Evolutionary conservation across 352 stramenopile genomes (phyloP).

Genomic region (Pythium brachiatum): DNA sequence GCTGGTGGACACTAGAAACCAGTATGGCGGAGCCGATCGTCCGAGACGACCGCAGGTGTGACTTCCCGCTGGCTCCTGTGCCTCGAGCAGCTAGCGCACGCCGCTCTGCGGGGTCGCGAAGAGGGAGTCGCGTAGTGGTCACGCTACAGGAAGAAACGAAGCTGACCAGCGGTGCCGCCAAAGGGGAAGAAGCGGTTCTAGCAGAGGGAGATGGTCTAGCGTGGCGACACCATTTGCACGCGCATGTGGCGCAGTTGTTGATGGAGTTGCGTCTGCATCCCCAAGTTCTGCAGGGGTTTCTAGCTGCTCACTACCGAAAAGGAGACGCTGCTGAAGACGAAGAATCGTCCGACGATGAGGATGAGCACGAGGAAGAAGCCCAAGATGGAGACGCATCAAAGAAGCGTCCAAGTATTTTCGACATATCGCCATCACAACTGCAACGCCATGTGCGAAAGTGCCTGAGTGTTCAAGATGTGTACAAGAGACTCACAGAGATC

Average conservation of each 20-base stretch:
- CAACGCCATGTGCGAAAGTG: slow-evolving; percentile 1
- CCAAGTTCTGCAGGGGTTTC: slow-evolving; percentile 33
- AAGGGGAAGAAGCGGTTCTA: not conserved
- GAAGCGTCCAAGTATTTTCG: not conserved
- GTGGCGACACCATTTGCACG: slow-evolving; percentile 45
- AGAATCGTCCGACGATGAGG: slow-evolving; percentile 16
- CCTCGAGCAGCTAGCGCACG: slow-evolving; percentile 6
- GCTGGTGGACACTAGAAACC: not conserved
- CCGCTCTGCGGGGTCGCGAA: not conserved
- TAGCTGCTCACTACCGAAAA: slow-evolving; percentile 31
- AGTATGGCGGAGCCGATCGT: slow-evolving; percentile 11
- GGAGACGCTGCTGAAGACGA: slow-evolving; percentile 15
- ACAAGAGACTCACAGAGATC: slow-evolving; percentile 34
- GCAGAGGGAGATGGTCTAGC: not conserved
- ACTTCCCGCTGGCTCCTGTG: slow-evolving; percentile 21
- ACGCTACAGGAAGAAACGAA: not conserved
- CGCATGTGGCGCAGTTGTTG: slow-evolving; percentile 45
- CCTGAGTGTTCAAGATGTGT: slow-evolving; percentile 27
- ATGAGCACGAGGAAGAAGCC: not conserved
- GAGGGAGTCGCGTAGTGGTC: not conserved
- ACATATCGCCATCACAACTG: not conserved
- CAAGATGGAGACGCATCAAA: not conserved
- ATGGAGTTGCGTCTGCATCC: slow-evolving; percentile 36
- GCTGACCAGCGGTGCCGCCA: not conserved
- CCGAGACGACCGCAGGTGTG: slow-evolving; percentile 19